A percentile compares a stretch with the other conserved stretches of the same genome.
phyloP scores from a whole-genome alignment of 257 asterid species.

The Nicotiana paniculata region DNA sequence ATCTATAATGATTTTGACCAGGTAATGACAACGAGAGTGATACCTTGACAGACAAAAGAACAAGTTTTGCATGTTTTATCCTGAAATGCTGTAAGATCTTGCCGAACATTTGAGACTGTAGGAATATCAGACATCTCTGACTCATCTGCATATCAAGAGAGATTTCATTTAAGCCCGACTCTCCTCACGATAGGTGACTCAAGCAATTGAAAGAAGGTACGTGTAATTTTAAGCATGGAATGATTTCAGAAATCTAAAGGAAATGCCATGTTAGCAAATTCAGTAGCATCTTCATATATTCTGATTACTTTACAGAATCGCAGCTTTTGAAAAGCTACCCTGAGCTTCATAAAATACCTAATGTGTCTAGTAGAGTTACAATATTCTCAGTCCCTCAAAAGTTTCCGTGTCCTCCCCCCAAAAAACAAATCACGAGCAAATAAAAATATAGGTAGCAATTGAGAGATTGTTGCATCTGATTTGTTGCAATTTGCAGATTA shows the following conservation, averaged over 20 bases:
- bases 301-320: neutral
- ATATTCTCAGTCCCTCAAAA: neutral
- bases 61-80: slow-evolving; percentile 86
- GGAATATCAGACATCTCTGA: slow-evolving; percentile 69
- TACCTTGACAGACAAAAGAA: slow-evolving; percentile 79
- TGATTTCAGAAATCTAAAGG: no score
- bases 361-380: neutral
- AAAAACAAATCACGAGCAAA: neutral
- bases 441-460: neutral
- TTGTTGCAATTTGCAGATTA: neutral
- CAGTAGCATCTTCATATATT: neutral
- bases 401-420: no score
- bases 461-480: neutral
- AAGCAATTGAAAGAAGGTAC: neutral
- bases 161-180: neutral
- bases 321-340: neutral
- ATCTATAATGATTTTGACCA: neutral
- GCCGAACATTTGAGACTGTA: slow-evolving; percentile 72
- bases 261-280: neutral
- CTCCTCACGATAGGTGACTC: neutral
- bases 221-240: neutral
- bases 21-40: slow-evolving; percentile 9
- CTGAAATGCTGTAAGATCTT: slow-evolving; percentile 94
- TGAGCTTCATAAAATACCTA: neutral
- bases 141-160: slow-evolving; percentile 54